These are phyloP conservation scores for Colletotrichum sansevieriae DNA, from an alignment of 2,329 filamentous ascomycete genomes.

Conservation along the genomic window DNA sequence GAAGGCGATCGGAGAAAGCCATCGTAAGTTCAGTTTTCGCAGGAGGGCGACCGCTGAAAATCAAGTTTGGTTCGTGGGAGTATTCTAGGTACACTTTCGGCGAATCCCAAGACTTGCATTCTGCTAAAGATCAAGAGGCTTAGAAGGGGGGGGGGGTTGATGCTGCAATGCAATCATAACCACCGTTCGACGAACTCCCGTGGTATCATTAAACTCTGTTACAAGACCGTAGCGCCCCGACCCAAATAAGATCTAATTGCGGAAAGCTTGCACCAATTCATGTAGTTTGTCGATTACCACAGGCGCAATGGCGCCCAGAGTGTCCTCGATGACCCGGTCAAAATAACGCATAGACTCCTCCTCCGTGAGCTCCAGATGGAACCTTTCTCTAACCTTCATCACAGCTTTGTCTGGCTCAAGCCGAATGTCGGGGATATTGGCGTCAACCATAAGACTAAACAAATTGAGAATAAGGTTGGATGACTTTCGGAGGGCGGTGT, in stretches of 20 bases:
- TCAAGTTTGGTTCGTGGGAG: too few species aligned
- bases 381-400: conserved; percentile 92
- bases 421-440: conserved; percentile 95
- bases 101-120: too few species aligned
- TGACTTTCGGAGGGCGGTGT: conserved; percentile 89
- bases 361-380: conserved; percentile 91
- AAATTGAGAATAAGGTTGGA: conserved; percentile 93
- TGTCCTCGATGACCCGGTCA: conserved; percentile 91
- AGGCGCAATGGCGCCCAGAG: conserved; percentile 88
- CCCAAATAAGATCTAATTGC: conserved; percentile 18
- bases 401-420: conserved; percentile 95
- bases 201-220: conserved; percentile 4
- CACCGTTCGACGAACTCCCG: not conserved
- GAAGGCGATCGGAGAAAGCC: too few species aligned
- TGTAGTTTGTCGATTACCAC: conserved; percentile 96
- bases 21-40: too few species aligned
- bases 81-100: too few species aligned
- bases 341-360: conserved; percentile 92
- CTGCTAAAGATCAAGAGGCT: too few species aligned
- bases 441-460: conserved; percentile 97
- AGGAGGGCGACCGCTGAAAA: too few species aligned
- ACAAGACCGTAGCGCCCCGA: not conserved
- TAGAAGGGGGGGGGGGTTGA: too few species aligned
- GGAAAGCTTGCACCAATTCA: conserved; percentile 90
- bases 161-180: too few species aligned